Evolutionary conservation across 139 green algal species (phyloP).

Genomic region (Chlamydomonas schloesseri): DNA sequence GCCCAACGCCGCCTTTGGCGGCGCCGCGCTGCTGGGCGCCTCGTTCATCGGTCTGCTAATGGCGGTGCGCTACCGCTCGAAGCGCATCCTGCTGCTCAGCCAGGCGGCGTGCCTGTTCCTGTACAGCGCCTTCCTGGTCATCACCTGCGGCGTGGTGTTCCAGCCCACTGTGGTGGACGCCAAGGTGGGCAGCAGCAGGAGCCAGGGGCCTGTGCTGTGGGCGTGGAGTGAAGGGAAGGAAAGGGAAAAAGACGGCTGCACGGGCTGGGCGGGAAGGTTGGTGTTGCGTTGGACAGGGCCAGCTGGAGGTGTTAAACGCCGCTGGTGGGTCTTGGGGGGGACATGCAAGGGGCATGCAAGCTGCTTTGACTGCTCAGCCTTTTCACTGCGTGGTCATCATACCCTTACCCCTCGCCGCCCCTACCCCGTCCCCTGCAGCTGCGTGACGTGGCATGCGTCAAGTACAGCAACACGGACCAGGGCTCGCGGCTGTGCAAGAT

Average conservation of each 20-base stretch:
- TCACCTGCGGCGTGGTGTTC: background rate
- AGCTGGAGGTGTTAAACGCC: no score
- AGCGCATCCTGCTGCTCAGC: slow-evolving; percentile 40
- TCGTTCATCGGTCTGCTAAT: slow-evolving; percentile 15
- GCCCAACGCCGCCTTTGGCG: slow-evolving; percentile 28
- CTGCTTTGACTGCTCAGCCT: no score
- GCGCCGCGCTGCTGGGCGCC: background rate
- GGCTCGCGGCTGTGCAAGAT: slow-evolving; percentile 58
- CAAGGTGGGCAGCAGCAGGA: slow-evolving; percentile 4
- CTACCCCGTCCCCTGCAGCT: slow-evolving; percentile 21
- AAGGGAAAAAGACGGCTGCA: no score
- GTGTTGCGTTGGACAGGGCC: no score
- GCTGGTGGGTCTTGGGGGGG: no score
- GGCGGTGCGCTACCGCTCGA: slow-evolving; percentile 33
- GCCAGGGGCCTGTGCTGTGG: no score
- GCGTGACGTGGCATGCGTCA: slow-evolving; percentile 44
- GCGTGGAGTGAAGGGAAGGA: no score
- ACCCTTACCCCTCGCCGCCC: background rate
- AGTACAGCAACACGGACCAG: slow-evolving; percentile 21
- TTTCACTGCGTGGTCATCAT: no score
- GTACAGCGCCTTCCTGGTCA: slow-evolving; percentile 32
- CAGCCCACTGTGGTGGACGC: slow-evolving; percentile 24
- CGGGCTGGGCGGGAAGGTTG: no score
- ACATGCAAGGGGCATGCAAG: no score
- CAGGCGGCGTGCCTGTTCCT: slow-evolving; percentile 26